Evolutionary conservation across 164 flowering plant species (phyloP).

Genomic region (Magnolia sinica): DNA sequence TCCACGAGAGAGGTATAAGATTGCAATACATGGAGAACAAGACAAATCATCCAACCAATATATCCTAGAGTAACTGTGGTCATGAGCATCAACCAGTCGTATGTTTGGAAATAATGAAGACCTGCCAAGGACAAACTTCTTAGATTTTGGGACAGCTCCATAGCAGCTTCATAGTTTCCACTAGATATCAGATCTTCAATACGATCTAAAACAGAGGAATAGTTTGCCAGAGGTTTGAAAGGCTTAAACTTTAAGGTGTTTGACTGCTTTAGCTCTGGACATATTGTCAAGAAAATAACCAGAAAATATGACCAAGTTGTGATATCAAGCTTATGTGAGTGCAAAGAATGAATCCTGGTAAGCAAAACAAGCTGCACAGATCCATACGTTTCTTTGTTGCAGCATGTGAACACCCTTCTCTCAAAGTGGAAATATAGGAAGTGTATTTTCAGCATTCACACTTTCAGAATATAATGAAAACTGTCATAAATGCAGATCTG

Average conservation of each 20-base stretch:
- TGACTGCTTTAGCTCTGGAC: slow-evolving; percentile 67
- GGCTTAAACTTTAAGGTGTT: slow-evolving; percentile 76
- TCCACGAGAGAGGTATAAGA: slow-evolving; percentile 64
- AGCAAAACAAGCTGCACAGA: not conserved
- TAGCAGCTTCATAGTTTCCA: slow-evolving; percentile 58
- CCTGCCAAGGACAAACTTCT: slow-evolving; percentile 79
- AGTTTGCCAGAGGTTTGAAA: slow-evolving; percentile 63
- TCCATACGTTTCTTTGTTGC: too few relatives aligned
- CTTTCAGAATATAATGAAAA: too few relatives aligned
- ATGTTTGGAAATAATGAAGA: slow-evolving; percentile 94
- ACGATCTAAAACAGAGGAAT: slow-evolving; percentile 44
- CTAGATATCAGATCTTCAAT: slow-evolving; percentile 59
- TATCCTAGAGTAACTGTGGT: slow-evolving; percentile 81
- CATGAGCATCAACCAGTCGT: slow-evolving; percentile 98
- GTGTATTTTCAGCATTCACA: too few relatives aligned
- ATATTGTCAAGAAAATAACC: slow-evolving; percentile 47
- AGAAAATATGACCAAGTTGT: not conserved
- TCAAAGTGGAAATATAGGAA: too few relatives aligned
- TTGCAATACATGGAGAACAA: slow-evolving; percentile 79
- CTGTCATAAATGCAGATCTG: too few relatives aligned
- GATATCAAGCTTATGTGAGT: not conserved
- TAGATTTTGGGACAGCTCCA: slow-evolving; percentile 54
- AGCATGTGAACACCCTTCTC: too few relatives aligned
- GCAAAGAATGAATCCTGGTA: not conserved
- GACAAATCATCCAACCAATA: slow-evolving; percentile 86